A percentile compares a stretch with the other conserved stretches of the same genome.
Evolutionary conservation across 2,329 filamentous ascomycete species (phyloP).

Genomic region (Diaporthe sp.): DNA sequence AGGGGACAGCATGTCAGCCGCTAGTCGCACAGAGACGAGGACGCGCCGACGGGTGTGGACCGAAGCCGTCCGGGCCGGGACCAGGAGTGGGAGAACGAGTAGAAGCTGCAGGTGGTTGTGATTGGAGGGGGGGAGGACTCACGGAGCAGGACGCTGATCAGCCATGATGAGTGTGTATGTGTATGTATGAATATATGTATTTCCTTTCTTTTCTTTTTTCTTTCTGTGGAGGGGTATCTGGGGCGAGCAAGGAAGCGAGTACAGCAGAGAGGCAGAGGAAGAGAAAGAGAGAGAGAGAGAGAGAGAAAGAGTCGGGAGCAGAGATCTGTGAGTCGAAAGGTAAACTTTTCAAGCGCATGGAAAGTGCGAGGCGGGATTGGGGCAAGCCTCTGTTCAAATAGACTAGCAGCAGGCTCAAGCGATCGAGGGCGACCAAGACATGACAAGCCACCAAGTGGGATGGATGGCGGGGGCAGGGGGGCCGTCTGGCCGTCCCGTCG

Average conservation of each 20-base stretch:
- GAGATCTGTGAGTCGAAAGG: background rate
- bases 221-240: background rate
- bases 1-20: slow-evolving; percentile 8
- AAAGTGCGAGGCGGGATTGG: background rate
- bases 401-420: background rate
- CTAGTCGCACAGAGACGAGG: background rate
- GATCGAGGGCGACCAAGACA: background rate
- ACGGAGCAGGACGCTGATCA: slow-evolving; percentile 47
- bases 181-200: background rate
- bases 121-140: slow-evolving; percentile 38
- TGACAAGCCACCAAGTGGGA: slow-evolving; percentile 14
- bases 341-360: background rate
- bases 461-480: slow-evolving; percentile 21
- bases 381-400: slow-evolving; percentile 1
- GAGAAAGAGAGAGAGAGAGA: no score
- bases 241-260: background rate
- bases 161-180: slow-evolving; percentile 45
- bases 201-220: background rate
- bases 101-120: background rate
- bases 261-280: no score
- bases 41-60: no score
- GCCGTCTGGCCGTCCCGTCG: background rate
- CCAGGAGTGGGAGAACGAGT: background rate
- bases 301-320: background rate
- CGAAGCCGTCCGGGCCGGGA: background rate